Percentiles rank a stretch among this genome's conserved stretches.
Conservation (phyloP, 2,329 filamentous ascomycete species). For the Arthrobotrys sinensis region DNA sequence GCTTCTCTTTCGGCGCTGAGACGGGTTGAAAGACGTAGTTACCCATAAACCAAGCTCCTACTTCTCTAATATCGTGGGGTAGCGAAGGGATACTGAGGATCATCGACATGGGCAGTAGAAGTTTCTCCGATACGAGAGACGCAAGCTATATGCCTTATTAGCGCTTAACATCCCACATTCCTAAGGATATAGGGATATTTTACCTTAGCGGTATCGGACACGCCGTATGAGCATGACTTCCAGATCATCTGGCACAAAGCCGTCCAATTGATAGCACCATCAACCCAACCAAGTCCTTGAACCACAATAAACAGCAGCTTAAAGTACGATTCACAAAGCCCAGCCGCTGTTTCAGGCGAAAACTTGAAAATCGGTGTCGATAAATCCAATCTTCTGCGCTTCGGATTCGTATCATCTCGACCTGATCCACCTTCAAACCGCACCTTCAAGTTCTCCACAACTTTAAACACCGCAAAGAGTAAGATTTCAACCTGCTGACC, state of each 20-base stretch:
- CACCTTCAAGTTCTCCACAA: conserved; percentile 24
- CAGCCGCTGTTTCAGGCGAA: conserved; percentile 34
- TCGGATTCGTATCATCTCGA: conserved; percentile 25
- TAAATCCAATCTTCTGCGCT: conserved; percentile 44
- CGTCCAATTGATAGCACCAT: conserved; percentile 33
- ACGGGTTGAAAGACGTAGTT: conserved; percentile 47
- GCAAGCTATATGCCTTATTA: conserved; percentile 33
- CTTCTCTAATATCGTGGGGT: conserved; percentile 27
- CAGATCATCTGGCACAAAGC: conserved; percentile 44
- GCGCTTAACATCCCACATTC: not conserved
- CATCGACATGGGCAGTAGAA: conserved; percentile 37
- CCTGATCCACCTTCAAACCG: conserved; percentile 27
- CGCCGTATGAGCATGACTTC: conserved; percentile 49
- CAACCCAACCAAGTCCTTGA: conserved; percentile 18
- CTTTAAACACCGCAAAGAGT: conserved; percentile 37
- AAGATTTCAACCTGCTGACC: conserved; percentile 33
- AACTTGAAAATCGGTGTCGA: conserved; percentile 44
- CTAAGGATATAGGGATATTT: not conserved
- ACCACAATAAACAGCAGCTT: conserved; percentile 40
- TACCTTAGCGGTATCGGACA: conserved; percentile 43
- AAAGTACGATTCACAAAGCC: conserved; percentile 40
- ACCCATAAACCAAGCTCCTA: conserved; percentile 35
- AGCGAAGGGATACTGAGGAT: conserved; percentile 43
- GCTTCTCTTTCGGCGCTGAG: conserved; percentile 43
- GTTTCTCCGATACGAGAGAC: conserved; percentile 35